Evolutionary conservation across 192 early-diverging fungal genomes (phyloP).

Genomic region (Spinellus fusiger): DNA sequence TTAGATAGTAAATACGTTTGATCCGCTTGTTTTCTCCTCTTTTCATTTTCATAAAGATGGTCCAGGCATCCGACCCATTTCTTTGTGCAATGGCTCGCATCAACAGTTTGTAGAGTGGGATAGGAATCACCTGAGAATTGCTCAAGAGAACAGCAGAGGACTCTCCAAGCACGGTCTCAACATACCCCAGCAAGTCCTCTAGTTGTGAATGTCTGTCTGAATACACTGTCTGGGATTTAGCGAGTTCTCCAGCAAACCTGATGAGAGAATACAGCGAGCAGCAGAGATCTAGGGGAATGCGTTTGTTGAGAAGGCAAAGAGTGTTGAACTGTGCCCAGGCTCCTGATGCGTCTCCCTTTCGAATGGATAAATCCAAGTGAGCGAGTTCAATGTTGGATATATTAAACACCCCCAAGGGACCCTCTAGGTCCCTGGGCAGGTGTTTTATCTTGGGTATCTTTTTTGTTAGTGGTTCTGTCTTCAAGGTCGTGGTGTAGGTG

Average conservation of each 20-base stretch:
- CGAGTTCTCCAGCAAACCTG: background rate
- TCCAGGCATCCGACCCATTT: constrained; percentile 1
- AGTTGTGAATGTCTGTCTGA: constrained; percentile 8
- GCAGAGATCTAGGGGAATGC: constrained; percentile 15
- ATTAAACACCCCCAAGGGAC: constrained; percentile 5
- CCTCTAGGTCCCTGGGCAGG: background rate
- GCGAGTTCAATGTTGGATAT: background rate
- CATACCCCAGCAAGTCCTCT: constrained; percentile 15
- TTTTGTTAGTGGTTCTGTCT: background rate
- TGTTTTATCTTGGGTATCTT: background rate
- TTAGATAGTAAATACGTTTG: background rate
- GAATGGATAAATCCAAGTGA: constrained; percentile 10
- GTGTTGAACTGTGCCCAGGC: constrained; percentile 18
- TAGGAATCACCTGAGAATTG: constrained; percentile 5
- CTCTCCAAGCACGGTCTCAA: background rate
- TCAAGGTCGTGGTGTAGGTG: background rate
- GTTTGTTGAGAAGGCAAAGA: background rate
- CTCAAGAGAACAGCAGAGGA: background rate
- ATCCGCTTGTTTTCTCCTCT: background rate
- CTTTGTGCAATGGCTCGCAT: constrained; percentile 3
- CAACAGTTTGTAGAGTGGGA: constrained; percentile 12
- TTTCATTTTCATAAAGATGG: constrained; percentile 11
- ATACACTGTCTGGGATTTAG: background rate
- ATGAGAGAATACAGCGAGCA: constrained; percentile 12
- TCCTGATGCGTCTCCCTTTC: constrained; percentile 9